Evolutionary conservation across 2,329 filamentous ascomycete genomes (phyloP).

Genomic region (Aspergillus tamarii): DNA sequence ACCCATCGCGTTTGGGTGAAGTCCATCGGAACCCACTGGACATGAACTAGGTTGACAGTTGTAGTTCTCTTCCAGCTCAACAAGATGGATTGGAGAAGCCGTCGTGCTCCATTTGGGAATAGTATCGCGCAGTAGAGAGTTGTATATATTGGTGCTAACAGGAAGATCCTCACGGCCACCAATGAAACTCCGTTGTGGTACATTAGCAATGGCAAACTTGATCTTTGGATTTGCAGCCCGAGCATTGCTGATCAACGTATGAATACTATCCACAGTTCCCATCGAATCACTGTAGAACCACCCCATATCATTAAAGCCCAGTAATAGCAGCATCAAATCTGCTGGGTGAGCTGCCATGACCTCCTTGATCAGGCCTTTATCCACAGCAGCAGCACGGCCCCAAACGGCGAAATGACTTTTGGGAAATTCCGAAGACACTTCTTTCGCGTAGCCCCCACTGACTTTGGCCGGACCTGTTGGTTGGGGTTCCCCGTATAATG

Average conservation of each 20-base stretch:
- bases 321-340: too few relatives aligned
- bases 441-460: too few relatives aligned
- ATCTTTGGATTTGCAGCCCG: constrained; percentile 1
- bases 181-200: constrained; percentile 1
- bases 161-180: constrained; percentile 1
- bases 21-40: constrained; percentile 6
- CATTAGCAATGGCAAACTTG: not conserved
- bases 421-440: too few relatives aligned
- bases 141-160: constrained; percentile 3
- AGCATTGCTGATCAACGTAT: not conserved
- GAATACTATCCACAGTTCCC: not conserved
- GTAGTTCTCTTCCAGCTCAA: constrained; percentile 1
- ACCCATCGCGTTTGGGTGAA: constrained; percentile 5
- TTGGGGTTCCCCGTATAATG: too few relatives aligned
- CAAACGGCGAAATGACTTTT: too few relatives aligned
- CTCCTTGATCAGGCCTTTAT: too few relatives aligned
- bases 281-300: too few relatives aligned
- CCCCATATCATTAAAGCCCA: too few relatives aligned
- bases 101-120: not conserved
- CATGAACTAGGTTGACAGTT: not conserved
- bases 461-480: too few relatives aligned
- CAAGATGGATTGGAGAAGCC: not conserved
- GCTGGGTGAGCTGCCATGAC: too few relatives aligned
- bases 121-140: constrained; percentile 1
- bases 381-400: too few relatives aligned